Percentiles rank a stretch among this genome's conserved stretches.
phyloP scores from a whole-genome alignment of 345 rosid species.

The Citrus cavaleriei region DNA sequence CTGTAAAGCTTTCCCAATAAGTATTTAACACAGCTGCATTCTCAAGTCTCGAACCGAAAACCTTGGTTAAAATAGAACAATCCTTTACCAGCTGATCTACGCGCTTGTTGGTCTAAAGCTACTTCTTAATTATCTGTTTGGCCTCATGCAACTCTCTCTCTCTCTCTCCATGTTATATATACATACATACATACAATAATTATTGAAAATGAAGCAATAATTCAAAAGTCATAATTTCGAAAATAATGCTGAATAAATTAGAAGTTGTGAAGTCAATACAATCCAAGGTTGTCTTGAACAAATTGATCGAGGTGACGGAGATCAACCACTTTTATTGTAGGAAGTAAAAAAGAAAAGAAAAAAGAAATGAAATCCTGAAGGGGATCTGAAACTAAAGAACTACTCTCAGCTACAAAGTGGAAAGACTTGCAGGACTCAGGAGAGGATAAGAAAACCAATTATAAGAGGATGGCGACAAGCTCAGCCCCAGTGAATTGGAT shows the following conservation, averaged over 20 bases:
- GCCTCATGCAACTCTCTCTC: too few species aligned
- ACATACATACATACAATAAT: too few species aligned
- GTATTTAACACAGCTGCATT: too few species aligned
- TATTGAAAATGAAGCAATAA: not conserved
- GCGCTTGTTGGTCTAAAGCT: too few species aligned
- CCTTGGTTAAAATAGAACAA: too few species aligned
- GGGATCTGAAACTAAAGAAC: slow-evolving; percentile 11
- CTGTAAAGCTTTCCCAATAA: too few species aligned
- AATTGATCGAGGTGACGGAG: not conserved
- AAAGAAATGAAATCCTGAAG: not conserved
- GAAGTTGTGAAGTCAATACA: too few species aligned
- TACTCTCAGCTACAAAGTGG: slow-evolving; percentile 40
- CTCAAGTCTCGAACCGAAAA: too few species aligned
- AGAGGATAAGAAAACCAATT: slow-evolving; percentile 52
- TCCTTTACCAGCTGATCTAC: too few species aligned
- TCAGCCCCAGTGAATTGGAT: slow-evolving; percentile 29
- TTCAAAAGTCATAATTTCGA: not conserved
- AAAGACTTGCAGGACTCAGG: slow-evolving; percentile 58
- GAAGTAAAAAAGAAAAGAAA: not conserved
- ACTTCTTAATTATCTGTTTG: too few species aligned
- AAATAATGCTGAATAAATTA: not conserved
- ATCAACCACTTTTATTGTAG: not conserved
- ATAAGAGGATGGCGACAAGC: slow-evolving; percentile 46
- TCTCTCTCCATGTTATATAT: too few species aligned
- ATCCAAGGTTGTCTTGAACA: not conserved